Evolutionary conservation across 1,284 basidiomycete species (phyloP).

Genomic region (Agroathelia rolfsii): DNA sequence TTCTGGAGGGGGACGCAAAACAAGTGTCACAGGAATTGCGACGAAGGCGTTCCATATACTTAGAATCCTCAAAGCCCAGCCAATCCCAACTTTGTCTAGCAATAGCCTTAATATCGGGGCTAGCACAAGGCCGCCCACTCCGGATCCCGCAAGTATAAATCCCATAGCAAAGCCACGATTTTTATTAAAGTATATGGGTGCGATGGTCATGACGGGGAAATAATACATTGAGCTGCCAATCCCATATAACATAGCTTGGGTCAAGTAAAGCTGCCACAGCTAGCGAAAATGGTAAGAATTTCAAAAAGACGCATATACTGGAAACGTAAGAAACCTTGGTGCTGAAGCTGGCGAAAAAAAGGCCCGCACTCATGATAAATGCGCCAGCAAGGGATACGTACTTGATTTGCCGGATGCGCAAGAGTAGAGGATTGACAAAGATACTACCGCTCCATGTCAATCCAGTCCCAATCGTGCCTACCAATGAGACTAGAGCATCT

Average conservation of each 20-base stretch:
- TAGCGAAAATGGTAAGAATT: conserved; percentile 9
- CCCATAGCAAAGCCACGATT: conserved; percentile 38
- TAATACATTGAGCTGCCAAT: conserved; percentile 35
- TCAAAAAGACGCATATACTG: neutral
- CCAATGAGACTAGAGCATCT: conserved; percentile 32
- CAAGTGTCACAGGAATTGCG: conserved; percentile 27
- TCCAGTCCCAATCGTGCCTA: conserved; percentile 34
- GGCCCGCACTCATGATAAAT: conserved; percentile 30
- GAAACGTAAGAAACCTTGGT: conserved; percentile 20
- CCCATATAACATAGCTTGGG: conserved; percentile 33
- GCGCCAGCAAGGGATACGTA: conserved; percentile 29
- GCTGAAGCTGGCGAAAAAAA: conserved; percentile 30
- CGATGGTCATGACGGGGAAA: conserved; percentile 32
- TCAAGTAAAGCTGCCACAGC: conserved; percentile 36
- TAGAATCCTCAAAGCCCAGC: conserved; percentile 28
- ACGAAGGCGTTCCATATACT: conserved; percentile 31
- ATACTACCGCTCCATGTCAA: conserved; percentile 39
- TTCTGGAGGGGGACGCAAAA: conserved; percentile 21
- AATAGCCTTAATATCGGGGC: conserved; percentile 31
- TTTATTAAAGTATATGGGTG: conserved; percentile 33
- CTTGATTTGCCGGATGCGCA: conserved; percentile 24
- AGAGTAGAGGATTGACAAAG: conserved; percentile 31
- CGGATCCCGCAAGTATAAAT: conserved; percentile 30
- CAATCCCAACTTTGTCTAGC: conserved; percentile 24
- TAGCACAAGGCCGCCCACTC: conserved; percentile 34